Evolutionary conservation across 352 stramenopile genomes (phyloP), one percentile per base, ranked within the genome.

Genomic region (Phytophthora citrophthora): DNA sequence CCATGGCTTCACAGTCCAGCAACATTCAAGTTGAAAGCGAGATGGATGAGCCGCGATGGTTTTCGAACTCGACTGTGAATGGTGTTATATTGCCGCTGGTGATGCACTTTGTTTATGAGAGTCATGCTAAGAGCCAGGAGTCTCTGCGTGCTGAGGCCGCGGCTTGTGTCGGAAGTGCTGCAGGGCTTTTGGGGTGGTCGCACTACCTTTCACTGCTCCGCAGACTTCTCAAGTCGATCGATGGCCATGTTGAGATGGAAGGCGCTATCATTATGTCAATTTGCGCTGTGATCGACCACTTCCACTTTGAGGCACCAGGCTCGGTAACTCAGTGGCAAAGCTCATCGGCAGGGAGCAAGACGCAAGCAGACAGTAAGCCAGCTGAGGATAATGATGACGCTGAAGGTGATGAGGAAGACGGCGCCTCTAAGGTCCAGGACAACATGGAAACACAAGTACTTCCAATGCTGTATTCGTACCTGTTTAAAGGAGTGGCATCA

Each of bases 71-170:
- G 59, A 95, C 95, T 8, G 83, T 98, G 45, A 90, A 95, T 59
- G 94, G 98, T 70, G 68, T 99, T 16, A 70, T 99, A 20, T 64
- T 99, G 24, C 97, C 97, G 43, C 68, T 99, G 11, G 86, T 98
- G 24, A 79, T 98, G 36, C 97, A 99, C 59, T 98, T 98, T 38
- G 88, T 99, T 51, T 99, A 98, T 66, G 95, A 99, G 70, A 86
- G 83, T 31, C 96, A 96, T 34, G 88, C 88, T 18, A 98, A 98
- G 60, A 83, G 83, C 31, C 93, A 98, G 45, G 95, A 99, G 29
- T 86, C 85, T 34, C 84, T 98, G 51, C 89, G 93, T n/a, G 65
- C 91, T n/a, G 95, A 99, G 72, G 96, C 94, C 23, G 95, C 98
- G 13, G 82, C 88, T 31, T 97, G 91, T 45, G 81, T 98, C 23